Percentiles rank a stretch among this genome's conserved stretches.
phyloP scores from a whole-genome alignment of 805 yeast genomes.

The Jamesozyma jinghongensis region DNA sequence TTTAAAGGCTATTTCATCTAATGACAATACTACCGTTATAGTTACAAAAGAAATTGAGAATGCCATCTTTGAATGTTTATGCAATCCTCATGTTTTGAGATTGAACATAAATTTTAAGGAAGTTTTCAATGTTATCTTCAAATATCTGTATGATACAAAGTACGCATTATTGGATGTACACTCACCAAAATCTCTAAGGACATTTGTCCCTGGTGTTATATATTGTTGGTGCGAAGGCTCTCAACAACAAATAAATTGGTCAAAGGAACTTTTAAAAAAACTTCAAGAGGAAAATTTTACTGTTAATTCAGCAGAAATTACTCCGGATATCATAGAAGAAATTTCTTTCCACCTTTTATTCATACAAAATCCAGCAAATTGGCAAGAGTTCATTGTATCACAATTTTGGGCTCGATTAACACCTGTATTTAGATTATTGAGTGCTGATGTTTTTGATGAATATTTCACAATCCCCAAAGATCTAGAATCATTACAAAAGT shows the following conservation, averaged over 20 bases:
- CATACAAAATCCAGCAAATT: conserved; percentile 46
- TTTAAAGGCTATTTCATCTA: conserved; percentile 16
- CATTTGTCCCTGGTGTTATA: conserved; percentile 41
- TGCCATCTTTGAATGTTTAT: conserved; percentile 39
- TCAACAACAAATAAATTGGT: conserved; percentile 40
- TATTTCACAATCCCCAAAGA: conserved; percentile 26
- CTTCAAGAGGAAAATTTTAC: conserved; percentile 11
- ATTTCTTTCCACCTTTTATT: conserved; percentile 41
- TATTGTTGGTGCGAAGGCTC: conserved; percentile 49
- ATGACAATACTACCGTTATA: conserved; percentile 14
- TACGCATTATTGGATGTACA: conserved; percentile 21
- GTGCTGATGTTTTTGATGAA: conserved; percentile 17
- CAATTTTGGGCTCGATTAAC: conserved; percentile 28
- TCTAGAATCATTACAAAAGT: conserved; percentile 23
- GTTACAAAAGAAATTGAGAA: conserved; percentile 20
- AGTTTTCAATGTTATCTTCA: conserved; percentile 33
- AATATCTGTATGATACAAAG: conserved; percentile 22
- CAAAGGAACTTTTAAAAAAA: conserved; percentile 28
- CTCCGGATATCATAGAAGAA: conserved; percentile 44
- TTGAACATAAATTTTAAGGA: conserved; percentile 29
- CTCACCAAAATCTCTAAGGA: conserved; percentile 9
- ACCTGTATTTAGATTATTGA: conserved; percentile 24
- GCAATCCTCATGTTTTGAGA: conserved; percentile 45
- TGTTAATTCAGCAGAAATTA: conserved; percentile 16
- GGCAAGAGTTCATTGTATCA: conserved; percentile 29